Evolutionary conservation across 2,329 filamentous ascomycete species (phyloP), one percentile per base, ranked within the genome.

Genomic region (Fusarium heterosporum): DNA sequence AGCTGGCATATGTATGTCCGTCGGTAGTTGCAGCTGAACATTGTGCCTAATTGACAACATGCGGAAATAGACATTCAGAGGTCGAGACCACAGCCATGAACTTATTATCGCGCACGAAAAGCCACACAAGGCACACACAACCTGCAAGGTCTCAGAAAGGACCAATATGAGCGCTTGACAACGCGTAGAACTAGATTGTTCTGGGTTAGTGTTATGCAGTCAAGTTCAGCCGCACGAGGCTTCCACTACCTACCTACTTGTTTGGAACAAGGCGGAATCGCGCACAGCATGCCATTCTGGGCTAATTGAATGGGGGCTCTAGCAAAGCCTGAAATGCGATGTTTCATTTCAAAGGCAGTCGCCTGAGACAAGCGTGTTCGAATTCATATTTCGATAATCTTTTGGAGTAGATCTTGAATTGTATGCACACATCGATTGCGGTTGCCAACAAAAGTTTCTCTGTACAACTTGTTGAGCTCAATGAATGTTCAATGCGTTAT

Each of bases 191-290:
- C 55, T 61, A 61, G 8, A 5, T 36, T 42, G 12, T 4, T 61
- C 38, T 39, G 0, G 45, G 42, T 6, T 64, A 64, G 61, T 39
- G 25, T 6, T 0, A 60, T 28, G 61, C 58, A 48, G 34, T 29
- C 8, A 7, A 8, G 19, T 34, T 66, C 62, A 66, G 62, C 62
- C 62, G 61, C 55, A 66, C 62, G 25, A 52, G 49, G 61, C 50
- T 3, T 55, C 32, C 17, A 8, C 7, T 2, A 22, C 0, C 2
- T 13, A 22, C 22, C 22, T 22, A 22, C 4, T 13, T 17, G 4
- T 7, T 25, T n/a, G 4, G 14, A 8, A 7, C 19, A 47, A 40
- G 47, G 55, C 55, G 32, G 34, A 36, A n/a, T 36, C n/a, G 34
- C 34, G 34, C 34, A 36, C n/a, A 36, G 34, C 34, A 36, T 36